Conservation (phyloP, 768 basidiomycete genomes). For the Filobasidium wieringae region DNA sequence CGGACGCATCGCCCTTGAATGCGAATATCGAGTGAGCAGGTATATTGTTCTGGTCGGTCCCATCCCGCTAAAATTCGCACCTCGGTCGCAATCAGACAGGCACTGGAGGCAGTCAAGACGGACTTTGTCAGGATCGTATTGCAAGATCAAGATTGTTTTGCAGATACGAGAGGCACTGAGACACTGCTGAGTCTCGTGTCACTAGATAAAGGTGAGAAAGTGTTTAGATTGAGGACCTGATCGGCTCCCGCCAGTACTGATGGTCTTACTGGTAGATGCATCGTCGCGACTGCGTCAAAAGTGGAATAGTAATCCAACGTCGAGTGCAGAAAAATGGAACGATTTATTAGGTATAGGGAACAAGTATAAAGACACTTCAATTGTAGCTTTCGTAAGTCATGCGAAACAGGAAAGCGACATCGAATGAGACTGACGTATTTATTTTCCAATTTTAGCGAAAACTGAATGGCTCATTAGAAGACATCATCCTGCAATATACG, state of each 20-base stretch:
- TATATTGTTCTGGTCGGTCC: not conserved
- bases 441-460: conserved; percentile 16
- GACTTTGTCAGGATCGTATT: conserved; percentile 61
- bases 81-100: too few relatives aligned
- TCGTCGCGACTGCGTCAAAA: conserved; percentile 46
- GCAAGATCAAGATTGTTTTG: conserved; percentile 74
- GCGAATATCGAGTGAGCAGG: conserved; percentile 56
- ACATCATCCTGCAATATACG: conserved; percentile 82
- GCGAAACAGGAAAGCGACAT: too few relatives aligned
- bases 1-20: conserved; percentile 46
- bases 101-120: conserved; percentile 46
- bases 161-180: conserved; percentile 57
- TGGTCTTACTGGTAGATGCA: conserved; percentile 29
- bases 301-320: conserved; percentile 51
- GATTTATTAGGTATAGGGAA: conserved; percentile 42
- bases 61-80: too few relatives aligned
- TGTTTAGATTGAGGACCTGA: not conserved
- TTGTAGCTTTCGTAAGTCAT: too few relatives aligned
- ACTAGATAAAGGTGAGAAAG: conserved; percentile 42
- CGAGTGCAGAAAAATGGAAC: conserved; percentile 64
- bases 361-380: conserved; percentile 11
- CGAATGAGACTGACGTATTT: not conserved
- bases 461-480: conserved; percentile 54
- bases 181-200: conserved; percentile 63
- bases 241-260: not conserved